These are phyloP conservation scores for Calocybe gangraenosa DNA, from an alignment of 768 basidiomycete species.

Conservation along the genomic window DNA sequence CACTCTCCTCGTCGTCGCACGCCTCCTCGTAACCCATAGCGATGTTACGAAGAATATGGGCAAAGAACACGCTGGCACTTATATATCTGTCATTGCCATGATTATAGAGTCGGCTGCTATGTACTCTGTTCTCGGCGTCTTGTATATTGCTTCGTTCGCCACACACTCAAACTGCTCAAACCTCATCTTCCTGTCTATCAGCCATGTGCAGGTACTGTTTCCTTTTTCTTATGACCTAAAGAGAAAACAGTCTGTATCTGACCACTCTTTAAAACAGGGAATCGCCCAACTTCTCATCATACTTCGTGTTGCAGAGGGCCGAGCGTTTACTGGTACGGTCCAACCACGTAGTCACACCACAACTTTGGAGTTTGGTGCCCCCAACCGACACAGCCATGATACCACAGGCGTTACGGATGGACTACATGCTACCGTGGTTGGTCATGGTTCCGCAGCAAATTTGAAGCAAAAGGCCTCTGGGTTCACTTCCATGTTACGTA, in stretches of 20 bases:
- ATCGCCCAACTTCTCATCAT: neutral
- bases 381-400: conserved; percentile 31
- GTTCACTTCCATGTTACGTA: conserved; percentile 23
- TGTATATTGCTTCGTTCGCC: conserved; percentile 1
- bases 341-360: neutral
- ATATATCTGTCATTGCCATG: neutral
- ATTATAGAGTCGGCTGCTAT: neutral
- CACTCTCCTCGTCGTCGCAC: neutral
- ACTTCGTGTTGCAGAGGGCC: neutral
- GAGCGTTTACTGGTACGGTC: neutral
- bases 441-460: neutral
- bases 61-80: neutral
- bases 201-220: neutral
- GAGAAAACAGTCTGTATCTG: neutral
- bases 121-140: neutral
- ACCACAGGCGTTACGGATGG: neutral
- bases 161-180: neutral
- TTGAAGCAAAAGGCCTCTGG: neutral
- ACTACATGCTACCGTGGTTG: neutral
- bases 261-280: neutral
- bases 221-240: neutral
- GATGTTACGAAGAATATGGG: neutral
- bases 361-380: neutral
- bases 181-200: conserved; percentile 2
- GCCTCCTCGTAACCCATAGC: neutral